Evolutionary conservation across 345 rosid genomes (phyloP).

Genomic region (Theobroma cacao): DNA sequence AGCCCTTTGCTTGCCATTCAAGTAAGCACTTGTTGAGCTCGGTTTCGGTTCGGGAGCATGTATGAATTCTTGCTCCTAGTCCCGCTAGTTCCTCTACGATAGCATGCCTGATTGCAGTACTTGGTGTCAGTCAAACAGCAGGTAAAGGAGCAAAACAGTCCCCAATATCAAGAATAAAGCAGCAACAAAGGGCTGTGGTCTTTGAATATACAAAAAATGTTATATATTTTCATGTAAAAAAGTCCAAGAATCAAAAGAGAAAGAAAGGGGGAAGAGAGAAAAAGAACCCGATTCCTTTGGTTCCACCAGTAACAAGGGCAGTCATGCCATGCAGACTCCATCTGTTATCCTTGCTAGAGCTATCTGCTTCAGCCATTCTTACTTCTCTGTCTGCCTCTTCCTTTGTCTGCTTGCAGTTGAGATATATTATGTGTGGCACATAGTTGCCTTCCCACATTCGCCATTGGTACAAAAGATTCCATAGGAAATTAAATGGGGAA

Average conservation of each 20-base stretch:
- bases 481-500: no score
- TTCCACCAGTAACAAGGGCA: slow-evolving; percentile 63
- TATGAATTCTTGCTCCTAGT: not conserved
- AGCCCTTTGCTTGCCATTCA: not conserved
- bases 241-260: no score
- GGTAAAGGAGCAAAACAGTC: no score
- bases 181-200: no score
- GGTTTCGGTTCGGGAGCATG: slow-evolving; percentile 1
- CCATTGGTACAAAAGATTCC: no score
- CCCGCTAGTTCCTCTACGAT: not conserved
- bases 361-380: not conserved
- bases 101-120: slow-evolving; percentile 18
- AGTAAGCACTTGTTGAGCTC: not conserved
- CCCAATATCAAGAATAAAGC: no score
- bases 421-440: no score
- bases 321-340: slow-evolving; percentile 63
- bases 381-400: not conserved
- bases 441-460: no score
- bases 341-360: slow-evolving; percentile 19
- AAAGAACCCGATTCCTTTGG: slow-evolving; percentile 58
- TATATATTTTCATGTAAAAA: no score
- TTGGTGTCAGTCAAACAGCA: no score
- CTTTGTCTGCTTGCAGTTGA: no score
- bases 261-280: not conserved
- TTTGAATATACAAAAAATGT: not conserved